Conservation (phyloP, 2,329 filamentous ascomycete genomes). For the Epicoccum nigrum region DNA sequence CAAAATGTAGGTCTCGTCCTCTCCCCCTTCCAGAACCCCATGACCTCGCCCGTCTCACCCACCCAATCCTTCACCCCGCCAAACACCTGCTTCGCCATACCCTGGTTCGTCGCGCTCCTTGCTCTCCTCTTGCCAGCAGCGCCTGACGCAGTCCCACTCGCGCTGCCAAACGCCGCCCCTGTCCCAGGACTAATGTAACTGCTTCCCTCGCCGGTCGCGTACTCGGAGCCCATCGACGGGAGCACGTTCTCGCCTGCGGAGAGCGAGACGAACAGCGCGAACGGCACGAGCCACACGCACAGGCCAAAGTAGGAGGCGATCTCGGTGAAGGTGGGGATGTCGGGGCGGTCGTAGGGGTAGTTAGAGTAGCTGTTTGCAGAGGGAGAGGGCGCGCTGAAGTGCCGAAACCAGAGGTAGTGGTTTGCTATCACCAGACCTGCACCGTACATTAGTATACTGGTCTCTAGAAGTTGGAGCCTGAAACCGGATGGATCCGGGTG, state of each 20-base stretch:
- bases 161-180: conserved; percentile 28
- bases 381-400: conserved; percentile 73
- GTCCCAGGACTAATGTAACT: conserved; percentile 55
- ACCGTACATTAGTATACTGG: conserved; percentile 8
- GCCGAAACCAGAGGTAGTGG: conserved; percentile 94
- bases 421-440: conserved; percentile 82
- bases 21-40: conserved; percentile 68
- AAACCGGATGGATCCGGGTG: background rate
- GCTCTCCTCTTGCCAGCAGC: conserved; percentile 49
- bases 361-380: conserved; percentile 60
- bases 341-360: conserved; percentile 65
- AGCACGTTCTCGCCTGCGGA: conserved; percentile 94
- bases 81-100: conserved; percentile 65
- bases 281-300: conserved; percentile 95
- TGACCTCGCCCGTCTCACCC: conserved; percentile 63
- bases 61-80: conserved; percentile 69
- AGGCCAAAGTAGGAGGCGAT: conserved; percentile 96
- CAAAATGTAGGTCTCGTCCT: conserved; percentile 55
- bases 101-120: conserved; percentile 60
- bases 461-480: background rate
- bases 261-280: conserved; percentile 90
- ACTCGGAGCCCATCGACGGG: conserved; percentile 86
- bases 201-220: conserved; percentile 64
- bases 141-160: conserved; percentile 19
- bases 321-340: conserved; percentile 84